These are phyloP conservation scores for Coniella lustricola DNA, from an alignment of 2,329 filamentous ascomycete species.

Conservation along the genomic window DNA sequence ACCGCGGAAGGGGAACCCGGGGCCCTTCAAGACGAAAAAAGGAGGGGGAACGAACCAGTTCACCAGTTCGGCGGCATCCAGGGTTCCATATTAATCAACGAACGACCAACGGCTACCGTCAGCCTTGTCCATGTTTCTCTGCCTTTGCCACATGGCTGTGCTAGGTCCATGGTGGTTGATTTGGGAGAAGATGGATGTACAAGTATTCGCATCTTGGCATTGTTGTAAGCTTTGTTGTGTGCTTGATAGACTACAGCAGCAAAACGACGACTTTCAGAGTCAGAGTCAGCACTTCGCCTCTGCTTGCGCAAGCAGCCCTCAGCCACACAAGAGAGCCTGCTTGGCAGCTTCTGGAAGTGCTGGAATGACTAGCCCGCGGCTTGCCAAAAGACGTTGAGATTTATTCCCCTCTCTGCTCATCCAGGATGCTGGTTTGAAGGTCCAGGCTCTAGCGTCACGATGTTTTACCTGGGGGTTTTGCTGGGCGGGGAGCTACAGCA, in stretches of 20 bases:
- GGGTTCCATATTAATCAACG: too few relatives aligned
- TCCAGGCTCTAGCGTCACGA: neutral
- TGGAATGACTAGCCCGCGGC: neutral
- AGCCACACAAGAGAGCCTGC: conserved; percentile 1
- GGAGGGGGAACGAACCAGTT: too few relatives aligned
- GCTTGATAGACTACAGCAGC: neutral
- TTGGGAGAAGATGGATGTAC: neutral
- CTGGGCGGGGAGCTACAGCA: too few relatives aligned
- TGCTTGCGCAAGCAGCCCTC: conserved; percentile 14
- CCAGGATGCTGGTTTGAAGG: too few relatives aligned
- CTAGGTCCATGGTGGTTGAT: neutral
- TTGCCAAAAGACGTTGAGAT: too few relatives aligned
- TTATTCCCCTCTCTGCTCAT: too few relatives aligned
- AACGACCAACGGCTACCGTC: neutral
- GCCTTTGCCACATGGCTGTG: conserved; percentile 1
- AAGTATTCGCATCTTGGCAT: neutral
- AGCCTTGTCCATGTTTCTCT: conserved; percentile 6
- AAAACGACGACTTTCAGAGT: too few relatives aligned
- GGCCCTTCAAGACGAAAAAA: neutral
- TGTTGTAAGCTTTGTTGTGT: too few relatives aligned
- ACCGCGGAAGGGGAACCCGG: neutral
- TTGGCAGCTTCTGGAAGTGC: conserved; percentile 9
- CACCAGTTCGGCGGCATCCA: too few relatives aligned
- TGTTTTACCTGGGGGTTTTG: neutral
- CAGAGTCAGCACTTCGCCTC: conserved; percentile 7